Base-by-base conservation (phyloP, 75 land plant genomes). In the Chamaecyparis obtusa region DNA sequence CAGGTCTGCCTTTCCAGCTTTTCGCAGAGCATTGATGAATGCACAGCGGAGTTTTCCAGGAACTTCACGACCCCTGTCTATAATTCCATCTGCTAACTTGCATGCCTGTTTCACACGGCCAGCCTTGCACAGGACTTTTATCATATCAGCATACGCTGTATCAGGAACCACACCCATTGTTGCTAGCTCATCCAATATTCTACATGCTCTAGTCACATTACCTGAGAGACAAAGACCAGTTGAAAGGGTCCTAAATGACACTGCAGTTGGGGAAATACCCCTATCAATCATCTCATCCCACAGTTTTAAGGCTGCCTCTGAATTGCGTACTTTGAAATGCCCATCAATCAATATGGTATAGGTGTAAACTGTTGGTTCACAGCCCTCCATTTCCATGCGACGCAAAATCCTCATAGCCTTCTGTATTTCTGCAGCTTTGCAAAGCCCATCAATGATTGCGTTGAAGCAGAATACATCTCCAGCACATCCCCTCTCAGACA, bases 341-440 rank as follows among this genome's bases (percentile, higher is more conserved):
- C 96, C 94, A 87, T 90, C 91, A 27, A 97, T 92, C 56, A 97
- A 87, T 33, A 96, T 94, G 19, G 95, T 95, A 80, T 91, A 97
- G 10, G 97, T 94, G 74, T 93, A 96, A 17, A 97, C 92, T 21
- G 96, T 95, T 13, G 90, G 93, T 56, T 91, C 91, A 87, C 94
- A 93, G 10, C 96, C 97, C 71, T 93, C 96, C 39, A 86, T 86
- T 48, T 89, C 92, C 99, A 97, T 97, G 35, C 86, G 88, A 35
- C 85, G 77, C 75, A 94, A 95, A 11, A 93, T 86, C 21, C 43
- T 79, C 79, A 88, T 74, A 19, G 96, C 95, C 49, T 90, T 90
- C 84, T 93, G 91, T 30, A 89, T 67, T 80, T 89, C 86, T 35
- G 90, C 93, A 39, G 51, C 82, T 85, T 95, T 95, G 21, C 88